Base-by-base conservation (phyloP, 192 early-diverging fungal genomes). In the Radiomyces spectabilis region DNA sequence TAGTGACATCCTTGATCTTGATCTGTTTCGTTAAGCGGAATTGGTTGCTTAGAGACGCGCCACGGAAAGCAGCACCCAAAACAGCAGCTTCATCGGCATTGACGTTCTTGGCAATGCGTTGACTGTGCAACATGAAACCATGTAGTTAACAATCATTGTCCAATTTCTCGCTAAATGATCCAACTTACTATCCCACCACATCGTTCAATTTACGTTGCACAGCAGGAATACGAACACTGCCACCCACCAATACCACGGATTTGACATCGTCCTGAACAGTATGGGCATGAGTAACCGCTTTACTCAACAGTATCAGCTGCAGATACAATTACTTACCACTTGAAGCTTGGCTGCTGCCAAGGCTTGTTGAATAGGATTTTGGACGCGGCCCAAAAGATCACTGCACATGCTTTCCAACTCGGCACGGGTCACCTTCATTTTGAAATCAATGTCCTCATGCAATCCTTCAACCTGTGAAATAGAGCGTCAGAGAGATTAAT, bases 41-140 rank as follows among this genome's bases (percentile, higher is more conserved):
- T 59, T 88, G 86, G 56, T 82, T 78, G 62, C 88, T 92, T 38
- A 93, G 68, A 40, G 78, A 74, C 3, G 96, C 96, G 25, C 85
- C 91, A 44, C 82, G 80, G 75, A 95, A 91, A 5, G 83, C 91
- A 44, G 92, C 94, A 29, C 89, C 85, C 58, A 92, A 66, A 27
- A 94, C 95, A 30, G 88, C 90, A 13, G 95, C 94, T 77, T 99
- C 97, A 54, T 99, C 97, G 37, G 77, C 87, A 59, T 99, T 96
- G 34, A 99, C 82, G 54, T 92, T 95, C 75, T 88, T 82, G 27
- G 94, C 91, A 55, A 99, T 84, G 69, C 90, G 91, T 43, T 82
- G 82, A 24, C 80, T 81, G 42, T 21, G 34, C 19, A 49, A n/a
- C 41, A 25, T 21, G 13, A 40, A 29, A 19, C 19, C 33, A 19